Conservation (phyloP, 345 rosid species). For the Arabidopsis suecica region DNA sequence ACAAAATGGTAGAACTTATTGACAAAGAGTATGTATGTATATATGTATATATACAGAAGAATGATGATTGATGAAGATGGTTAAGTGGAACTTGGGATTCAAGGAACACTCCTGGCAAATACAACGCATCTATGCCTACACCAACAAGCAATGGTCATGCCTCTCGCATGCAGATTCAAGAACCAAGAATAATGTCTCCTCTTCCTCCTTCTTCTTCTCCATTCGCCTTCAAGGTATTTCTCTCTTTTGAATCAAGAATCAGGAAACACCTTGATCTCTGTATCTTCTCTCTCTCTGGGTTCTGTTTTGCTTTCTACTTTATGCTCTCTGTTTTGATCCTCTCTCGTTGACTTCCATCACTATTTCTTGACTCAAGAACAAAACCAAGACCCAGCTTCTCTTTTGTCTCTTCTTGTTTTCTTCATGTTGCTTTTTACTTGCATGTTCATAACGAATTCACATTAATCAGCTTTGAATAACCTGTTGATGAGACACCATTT, state of each 20-base stretch:
- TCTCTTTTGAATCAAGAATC: slow-evolving; percentile 22
- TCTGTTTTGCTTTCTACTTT: slow-evolving; percentile 15
- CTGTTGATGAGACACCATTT: slow-evolving; percentile 8
- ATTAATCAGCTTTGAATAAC: background rate
- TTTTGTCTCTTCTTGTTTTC: background rate
- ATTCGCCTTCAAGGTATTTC: slow-evolving; percentile 49
- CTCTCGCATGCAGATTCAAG: slow-evolving; percentile 46
- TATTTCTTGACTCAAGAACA: slow-evolving; percentile 3
- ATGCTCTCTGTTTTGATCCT: slow-evolving; percentile 7
- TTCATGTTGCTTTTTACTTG: slow-evolving; percentile 17
- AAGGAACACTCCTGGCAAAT: slow-evolving; percentile 17
- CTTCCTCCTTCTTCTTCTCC: slow-evolving; percentile 41
- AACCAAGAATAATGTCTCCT: slow-evolving; percentile 38
- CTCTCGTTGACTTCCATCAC: slow-evolving; percentile 21
- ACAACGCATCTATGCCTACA: slow-evolving; percentile 40
- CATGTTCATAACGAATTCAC: background rate
- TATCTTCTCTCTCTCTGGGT: slow-evolving; percentile 5
- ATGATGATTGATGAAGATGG: slow-evolving; percentile 41
- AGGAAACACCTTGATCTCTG: slow-evolving; percentile 13
- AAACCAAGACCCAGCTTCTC: slow-evolving; percentile 1
- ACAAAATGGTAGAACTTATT: background rate
- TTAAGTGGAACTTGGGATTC: slow-evolving; percentile 38
- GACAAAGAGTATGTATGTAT: slow-evolving; percentile 13
- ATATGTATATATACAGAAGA: slow-evolving; percentile 23
- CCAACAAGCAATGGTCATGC: slow-evolving; percentile 40